Evolutionary conservation across 108 stramenopile genomes (phyloP).

Genomic region (Pseudonitzschia multiseries): DNA sequence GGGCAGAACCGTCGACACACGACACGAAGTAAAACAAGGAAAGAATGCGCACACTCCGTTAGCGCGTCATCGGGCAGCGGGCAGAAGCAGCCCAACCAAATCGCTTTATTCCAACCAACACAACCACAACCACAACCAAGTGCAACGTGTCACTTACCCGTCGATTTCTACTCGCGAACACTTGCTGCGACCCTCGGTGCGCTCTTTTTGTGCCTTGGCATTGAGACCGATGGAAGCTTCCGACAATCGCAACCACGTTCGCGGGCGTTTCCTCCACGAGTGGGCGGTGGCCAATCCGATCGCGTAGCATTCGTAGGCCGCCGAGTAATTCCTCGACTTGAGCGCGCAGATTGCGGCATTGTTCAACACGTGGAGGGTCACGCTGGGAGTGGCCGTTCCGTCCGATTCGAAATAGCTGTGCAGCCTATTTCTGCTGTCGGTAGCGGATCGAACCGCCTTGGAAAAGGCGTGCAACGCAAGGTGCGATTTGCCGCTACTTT

Average conservation of each 20-base stretch:
- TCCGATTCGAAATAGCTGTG: slow-evolving; percentile 46
- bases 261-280: slow-evolving; percentile 30
- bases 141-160: neutral
- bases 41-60: neutral
- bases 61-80: neutral
- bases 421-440: neutral
- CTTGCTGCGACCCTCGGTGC: neutral
- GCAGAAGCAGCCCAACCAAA: neutral
- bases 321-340: slow-evolving; percentile 52
- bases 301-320: slow-evolving; percentile 73
- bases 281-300: slow-evolving; percentile 45
- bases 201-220: neutral
- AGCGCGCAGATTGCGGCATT: slow-evolving; percentile 73
- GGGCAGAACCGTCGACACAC: neutral
- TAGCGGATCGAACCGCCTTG: slow-evolving; percentile 48
- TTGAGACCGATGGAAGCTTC: slow-evolving; percentile 71
- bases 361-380: slow-evolving; percentile 53
- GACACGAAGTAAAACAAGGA: neutral
- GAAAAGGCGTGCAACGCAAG: slow-evolving; percentile 72
- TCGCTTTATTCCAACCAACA: neutral
- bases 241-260: slow-evolving; percentile 77
- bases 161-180: slow-evolving; percentile 9
- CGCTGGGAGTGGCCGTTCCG: slow-evolving; percentile 56
- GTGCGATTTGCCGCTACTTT: slow-evolving; percentile 60
- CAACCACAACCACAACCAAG: neutral